phyloP scores from a whole-genome alignment of 768 basidiomycete species.

The Tylopilus cervinicoccineus region DNA sequence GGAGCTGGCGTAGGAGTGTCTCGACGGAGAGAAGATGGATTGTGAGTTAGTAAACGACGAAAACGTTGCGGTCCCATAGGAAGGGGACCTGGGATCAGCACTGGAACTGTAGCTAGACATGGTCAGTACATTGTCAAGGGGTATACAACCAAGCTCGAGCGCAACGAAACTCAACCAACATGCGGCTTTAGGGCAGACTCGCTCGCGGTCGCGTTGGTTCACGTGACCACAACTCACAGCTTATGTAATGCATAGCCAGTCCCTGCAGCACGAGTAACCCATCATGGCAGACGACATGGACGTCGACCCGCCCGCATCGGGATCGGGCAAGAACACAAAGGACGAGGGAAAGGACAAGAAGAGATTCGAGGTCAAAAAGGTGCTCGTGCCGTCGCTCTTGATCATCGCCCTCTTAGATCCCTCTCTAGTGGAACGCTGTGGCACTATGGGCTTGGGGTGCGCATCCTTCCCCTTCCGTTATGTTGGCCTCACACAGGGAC shows the following conservation, averaged over 20 bases:
- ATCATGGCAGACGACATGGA: constrained; percentile 62
- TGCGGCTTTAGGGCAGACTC: constrained; percentile 35
- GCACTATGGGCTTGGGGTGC: constrained; percentile 98
- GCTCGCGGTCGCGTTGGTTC: constrained; percentile 36
- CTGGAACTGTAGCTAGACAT: constrained; percentile 39
- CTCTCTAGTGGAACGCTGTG: constrained; percentile 92
- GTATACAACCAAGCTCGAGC: not conserved
- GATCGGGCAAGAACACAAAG: constrained; percentile 43
- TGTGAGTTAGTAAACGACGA: constrained; percentile 49
- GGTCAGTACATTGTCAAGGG: constrained; percentile 29
- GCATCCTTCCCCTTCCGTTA: constrained; percentile 14
- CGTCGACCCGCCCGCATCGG: constrained; percentile 48
- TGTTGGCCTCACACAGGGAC: constrained; percentile 11
- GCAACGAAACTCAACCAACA: constrained; percentile 29
- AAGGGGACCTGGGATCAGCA: constrained; percentile 55
- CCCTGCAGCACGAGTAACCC: not conserved
- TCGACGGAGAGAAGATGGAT: constrained; percentile 56
- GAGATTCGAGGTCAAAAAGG: constrained; percentile 99
- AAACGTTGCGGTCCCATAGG: constrained; percentile 57
- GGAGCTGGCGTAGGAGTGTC: constrained; percentile 54
- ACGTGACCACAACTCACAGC: constrained; percentile 27
- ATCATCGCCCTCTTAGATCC: not conserved
- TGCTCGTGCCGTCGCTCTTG: constrained; percentile 28
- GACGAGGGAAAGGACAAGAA: constrained; percentile 69
- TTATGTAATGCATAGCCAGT: constrained; percentile 15